Base-by-base conservation (phyloP, 2,329 filamentous ascomycete species). In the Trichoderma koningii region DNA sequence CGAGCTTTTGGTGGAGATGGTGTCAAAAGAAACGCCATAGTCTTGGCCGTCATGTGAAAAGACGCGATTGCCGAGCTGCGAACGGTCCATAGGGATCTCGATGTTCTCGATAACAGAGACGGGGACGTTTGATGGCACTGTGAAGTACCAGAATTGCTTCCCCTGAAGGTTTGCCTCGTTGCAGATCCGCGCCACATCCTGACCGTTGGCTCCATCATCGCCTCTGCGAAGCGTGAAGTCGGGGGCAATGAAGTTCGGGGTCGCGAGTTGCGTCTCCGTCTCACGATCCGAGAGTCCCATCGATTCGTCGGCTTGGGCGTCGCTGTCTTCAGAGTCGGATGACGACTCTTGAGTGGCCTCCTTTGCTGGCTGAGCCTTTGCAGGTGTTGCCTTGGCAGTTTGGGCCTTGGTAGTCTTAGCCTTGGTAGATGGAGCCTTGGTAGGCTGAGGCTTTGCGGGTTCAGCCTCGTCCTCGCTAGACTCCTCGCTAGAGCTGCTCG, bases 131-230 rank as follows among this genome's bases (percentile, higher is more conserved):
- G 87, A 84, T 2, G 90, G 90, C 3, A 89, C 87, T 10, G 88
- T 91, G 70, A 93, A 91, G 74, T 92, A 91, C 90, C 90, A 93
- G 66, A 93, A 81, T 73, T 93, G 87, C 79, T 92, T 92, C 68
- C 88, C 88, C 64, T 86, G 79, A 7, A 89, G 74, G 70, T 85
- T 84, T 63, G 83, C 82, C 65, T 84, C 80, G 70, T 79, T 83
- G 70, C 90, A 86, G 61, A 89, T 76, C 23, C 83, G 78, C 9
- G 82, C 74, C 66, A 85, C 76, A 71, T 84, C 77, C 70, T 82
- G 75, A 72, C 79, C 73, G 23, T 74, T 76, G 66, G 73, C 68
- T n/a, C 73, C 72, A 51, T 74, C 73, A 28, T 76, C 71, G 14
- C 76, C 80, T 68, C 83, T 83, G 64, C 83, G 82, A 57, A 87